Conservation (phyloP, 352 stramenopile species). For the Phytophthora litchii region DNA sequence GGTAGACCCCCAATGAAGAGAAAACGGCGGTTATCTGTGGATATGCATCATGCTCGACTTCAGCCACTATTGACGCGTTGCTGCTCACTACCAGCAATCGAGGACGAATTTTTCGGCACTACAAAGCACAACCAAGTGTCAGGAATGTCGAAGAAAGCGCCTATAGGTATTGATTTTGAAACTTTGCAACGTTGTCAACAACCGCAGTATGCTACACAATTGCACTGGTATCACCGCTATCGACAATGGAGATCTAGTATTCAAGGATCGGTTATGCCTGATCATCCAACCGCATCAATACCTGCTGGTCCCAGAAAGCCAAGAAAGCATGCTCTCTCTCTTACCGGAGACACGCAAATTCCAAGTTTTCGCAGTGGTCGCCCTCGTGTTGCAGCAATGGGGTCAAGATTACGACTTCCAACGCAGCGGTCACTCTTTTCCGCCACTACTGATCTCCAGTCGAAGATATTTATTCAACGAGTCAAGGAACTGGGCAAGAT, state of each 20-base stretch:
- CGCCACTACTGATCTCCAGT: slow-evolving; percentile 25
- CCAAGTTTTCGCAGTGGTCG: neutral
- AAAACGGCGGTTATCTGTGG: slow-evolving; percentile 15
- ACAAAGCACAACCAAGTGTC: slow-evolving; percentile 33
- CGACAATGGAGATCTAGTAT: slow-evolving; percentile 32
- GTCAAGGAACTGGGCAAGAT: slow-evolving; percentile 43
- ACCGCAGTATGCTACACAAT: slow-evolving; percentile 53
- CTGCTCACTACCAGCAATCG: slow-evolving; percentile 55
- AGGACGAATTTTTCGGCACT: slow-evolving; percentile 45
- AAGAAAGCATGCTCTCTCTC: neutral
- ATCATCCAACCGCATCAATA: too few relatives aligned
- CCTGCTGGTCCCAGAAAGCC: neutral
- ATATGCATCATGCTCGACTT: neutral
- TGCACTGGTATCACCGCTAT: slow-evolving; percentile 51
- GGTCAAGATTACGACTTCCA: slow-evolving; percentile 18
- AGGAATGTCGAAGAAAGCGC: slow-evolving; percentile 39
- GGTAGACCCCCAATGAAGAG: neutral
- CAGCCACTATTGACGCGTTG: slow-evolving; percentile 43
- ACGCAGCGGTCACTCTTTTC: slow-evolving; percentile 20
- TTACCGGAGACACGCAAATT: slow-evolving; percentile 1
- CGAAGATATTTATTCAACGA: slow-evolving; percentile 40
- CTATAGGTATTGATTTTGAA: slow-evolving; percentile 55
- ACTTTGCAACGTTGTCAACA: slow-evolving; percentile 51
- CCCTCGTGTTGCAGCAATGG: slow-evolving; percentile 23
- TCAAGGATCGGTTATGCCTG: neutral